A percentile compares a stretch with the other conserved stretches of the same genome.
phyloP scores from a whole-genome alignment of 148 eudicot genomes.

The Cornus controversa region DNA sequence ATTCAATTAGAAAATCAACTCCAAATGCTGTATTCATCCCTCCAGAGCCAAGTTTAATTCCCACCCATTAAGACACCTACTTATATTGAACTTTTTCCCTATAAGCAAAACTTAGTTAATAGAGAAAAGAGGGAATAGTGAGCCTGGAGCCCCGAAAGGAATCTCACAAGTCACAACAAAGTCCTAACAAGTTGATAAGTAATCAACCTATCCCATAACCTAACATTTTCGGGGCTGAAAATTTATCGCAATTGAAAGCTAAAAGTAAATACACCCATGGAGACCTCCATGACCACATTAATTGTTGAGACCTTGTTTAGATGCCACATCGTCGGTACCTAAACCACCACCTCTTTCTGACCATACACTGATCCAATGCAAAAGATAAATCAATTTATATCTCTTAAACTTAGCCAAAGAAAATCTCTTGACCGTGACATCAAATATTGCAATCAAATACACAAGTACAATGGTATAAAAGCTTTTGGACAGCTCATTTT shows the following conservation, averaged over 20 bases:
- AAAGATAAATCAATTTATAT: not conserved
- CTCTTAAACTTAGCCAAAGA: conserved; percentile 4
- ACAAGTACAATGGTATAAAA: not conserved
- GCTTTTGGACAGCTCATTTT: not conserved
- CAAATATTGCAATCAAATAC: not conserved
- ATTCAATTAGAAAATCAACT: no score
- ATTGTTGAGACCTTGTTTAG: not conserved
- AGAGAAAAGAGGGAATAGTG: no score
- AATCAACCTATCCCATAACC: no score
- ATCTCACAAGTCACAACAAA: no score
- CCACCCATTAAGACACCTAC: no score
- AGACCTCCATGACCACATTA: not conserved
- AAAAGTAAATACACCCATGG: not conserved
- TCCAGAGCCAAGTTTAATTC: no score
- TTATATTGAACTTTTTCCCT: no score
- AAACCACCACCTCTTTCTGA: not conserved
- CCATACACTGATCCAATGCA: not conserved
- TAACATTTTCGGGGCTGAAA: not conserved
- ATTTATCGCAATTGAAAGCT: not conserved
- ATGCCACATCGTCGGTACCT: not conserved
- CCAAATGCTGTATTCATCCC: no score
- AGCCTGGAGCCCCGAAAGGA: no score
- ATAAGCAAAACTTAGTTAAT: no score
- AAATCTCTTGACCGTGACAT: not conserved
- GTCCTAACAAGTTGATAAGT: no score